Percentiles rank a stretch among this genome's conserved stretches.
phyloP scores from a whole-genome alignment of 2,329 filamentous ascomycete species.

The Phialocephala subalpina region DNA sequence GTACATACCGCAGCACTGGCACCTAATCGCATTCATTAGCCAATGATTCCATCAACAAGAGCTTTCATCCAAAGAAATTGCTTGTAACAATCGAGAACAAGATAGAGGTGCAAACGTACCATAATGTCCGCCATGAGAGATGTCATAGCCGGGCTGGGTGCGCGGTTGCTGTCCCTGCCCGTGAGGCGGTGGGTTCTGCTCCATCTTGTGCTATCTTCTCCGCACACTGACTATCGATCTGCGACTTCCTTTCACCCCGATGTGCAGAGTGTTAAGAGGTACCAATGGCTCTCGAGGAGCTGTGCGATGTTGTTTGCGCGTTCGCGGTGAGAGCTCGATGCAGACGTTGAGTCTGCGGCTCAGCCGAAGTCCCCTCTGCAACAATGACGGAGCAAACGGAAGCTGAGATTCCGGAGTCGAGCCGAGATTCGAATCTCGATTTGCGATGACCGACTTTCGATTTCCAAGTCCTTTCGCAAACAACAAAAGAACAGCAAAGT shows the following conservation, averaged over 20 bases:
- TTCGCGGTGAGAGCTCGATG: neutral
- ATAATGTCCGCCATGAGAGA: conserved; percentile 78
- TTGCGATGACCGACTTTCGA: neutral
- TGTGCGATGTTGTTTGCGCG: neutral
- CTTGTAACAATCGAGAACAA: neutral
- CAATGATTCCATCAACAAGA: conserved; percentile 23
- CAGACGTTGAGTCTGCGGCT: conserved; percentile 5
- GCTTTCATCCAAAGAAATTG: neutral
- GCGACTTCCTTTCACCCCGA: neutral
- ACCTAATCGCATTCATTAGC: conserved; percentile 54
- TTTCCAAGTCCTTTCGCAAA: neutral
- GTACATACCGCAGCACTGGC: conserved; percentile 72
- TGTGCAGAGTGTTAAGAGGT: neutral
- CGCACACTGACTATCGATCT: conserved; percentile 7
- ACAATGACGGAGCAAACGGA: conserved; percentile 4
- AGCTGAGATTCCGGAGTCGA: too few species aligned
- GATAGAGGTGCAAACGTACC: conserved; percentile 57
- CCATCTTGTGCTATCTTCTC: conserved; percentile 30
- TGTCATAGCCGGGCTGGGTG: conserved; percentile 75
- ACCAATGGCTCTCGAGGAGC: conserved; percentile 2
- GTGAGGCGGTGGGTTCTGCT: conserved; percentile 59
- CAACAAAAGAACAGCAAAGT: neutral
- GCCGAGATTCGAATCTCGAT: neutral
- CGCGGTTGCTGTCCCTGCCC: conserved; percentile 54
- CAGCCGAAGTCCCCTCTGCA: neutral